These are phyloP conservation scores for Phytophthora palmivora DNA, from an alignment of 352 stramenopile species.

Conservation along the genomic window DNA sequence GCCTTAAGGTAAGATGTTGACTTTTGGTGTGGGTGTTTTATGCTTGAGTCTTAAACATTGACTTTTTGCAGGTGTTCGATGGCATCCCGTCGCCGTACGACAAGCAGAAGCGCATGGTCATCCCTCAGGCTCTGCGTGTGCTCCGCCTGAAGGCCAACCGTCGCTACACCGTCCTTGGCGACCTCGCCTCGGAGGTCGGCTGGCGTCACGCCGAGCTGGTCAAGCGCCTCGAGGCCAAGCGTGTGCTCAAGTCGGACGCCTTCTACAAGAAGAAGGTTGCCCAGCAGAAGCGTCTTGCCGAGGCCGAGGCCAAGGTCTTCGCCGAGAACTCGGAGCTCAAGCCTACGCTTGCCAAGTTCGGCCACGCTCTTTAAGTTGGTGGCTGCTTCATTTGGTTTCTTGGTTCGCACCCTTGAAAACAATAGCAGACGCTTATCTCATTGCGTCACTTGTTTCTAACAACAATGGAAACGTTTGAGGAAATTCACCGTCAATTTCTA, in stretches of 20 bases:
- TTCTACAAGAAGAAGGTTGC: slow-evolving; percentile 98
- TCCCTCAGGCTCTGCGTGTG: slow-evolving; percentile 95
- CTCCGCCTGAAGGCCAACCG: slow-evolving; percentile 95
- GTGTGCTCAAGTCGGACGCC: slow-evolving; percentile 94
- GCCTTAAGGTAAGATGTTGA: slow-evolving; percentile 85
- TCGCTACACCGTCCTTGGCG: slow-evolving; percentile 96
- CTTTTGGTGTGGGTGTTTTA: not conserved
- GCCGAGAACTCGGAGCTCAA: slow-evolving; percentile 87
- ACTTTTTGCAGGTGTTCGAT: slow-evolving; percentile 92
- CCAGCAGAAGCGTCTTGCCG: slow-evolving; percentile 89
- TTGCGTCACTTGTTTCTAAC: slow-evolving; percentile 41
- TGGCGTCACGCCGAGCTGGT: slow-evolving; percentile 98
- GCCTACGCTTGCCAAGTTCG: slow-evolving; percentile 84
- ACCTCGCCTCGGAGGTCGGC: slow-evolving; percentile 95
- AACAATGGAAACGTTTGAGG: slow-evolving; percentile 48
- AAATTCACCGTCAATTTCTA: slow-evolving; percentile 25
- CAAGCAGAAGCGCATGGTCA: too few species aligned
- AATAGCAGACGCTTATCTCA: slow-evolving; percentile 29
- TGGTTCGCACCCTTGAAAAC: slow-evolving; percentile 36
- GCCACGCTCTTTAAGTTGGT: slow-evolving; percentile 74
- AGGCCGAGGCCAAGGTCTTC: slow-evolving; percentile 92
- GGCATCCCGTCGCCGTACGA: slow-evolving; percentile 98
- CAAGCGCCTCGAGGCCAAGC: slow-evolving; percentile 93
- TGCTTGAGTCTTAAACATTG: not conserved
- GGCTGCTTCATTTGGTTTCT: slow-evolving; percentile 32